Conservation (phyloP, 768 basidiomycete genomes). For the Leccinum broughii region DNA sequence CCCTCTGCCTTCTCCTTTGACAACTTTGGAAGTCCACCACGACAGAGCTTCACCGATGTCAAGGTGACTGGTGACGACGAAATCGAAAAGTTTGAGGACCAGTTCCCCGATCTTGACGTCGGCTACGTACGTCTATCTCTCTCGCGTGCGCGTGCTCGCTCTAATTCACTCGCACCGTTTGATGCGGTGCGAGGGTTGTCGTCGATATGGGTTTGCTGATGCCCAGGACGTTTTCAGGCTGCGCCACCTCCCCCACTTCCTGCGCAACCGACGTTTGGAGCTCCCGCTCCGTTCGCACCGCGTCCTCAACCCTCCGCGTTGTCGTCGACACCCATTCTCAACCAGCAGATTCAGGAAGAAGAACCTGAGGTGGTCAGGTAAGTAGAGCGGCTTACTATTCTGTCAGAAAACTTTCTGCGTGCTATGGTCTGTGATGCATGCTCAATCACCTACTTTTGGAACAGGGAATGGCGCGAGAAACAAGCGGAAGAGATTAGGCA, state of each 20-base stretch:
- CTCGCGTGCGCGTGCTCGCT: neutral
- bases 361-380: slow-evolving; percentile 88
- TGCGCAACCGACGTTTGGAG: slow-evolving; percentile 45
- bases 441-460: neutral
- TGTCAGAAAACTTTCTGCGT: neutral
- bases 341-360: slow-evolving; percentile 67
- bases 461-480: slow-evolving; percentile 83
- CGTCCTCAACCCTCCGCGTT: slow-evolving; percentile 71
- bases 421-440: neutral
- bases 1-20: slow-evolving; percentile 63
- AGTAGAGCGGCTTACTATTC: slow-evolving; percentile 12
- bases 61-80: slow-evolving; percentile 86
- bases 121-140: slow-evolving; percentile 35
- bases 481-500: slow-evolving; percentile 81
- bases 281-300: slow-evolving; percentile 65
- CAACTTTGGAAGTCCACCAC: slow-evolving; percentile 55
- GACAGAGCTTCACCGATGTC: slow-evolving; percentile 49
- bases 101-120: slow-evolving; percentile 80
- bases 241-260: slow-evolving; percentile 33
- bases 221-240: slow-evolving; percentile 21
- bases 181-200: slow-evolving; percentile 16
- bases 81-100: slow-evolving; percentile 80
- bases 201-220: slow-evolving; percentile 4
- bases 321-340: slow-evolving; percentile 73
- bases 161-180: neutral